Evolutionary conservation across 2,329 filamentous ascomycete species (phyloP).

Genomic region (Pseudovirgaria hyperparasitica): DNA sequence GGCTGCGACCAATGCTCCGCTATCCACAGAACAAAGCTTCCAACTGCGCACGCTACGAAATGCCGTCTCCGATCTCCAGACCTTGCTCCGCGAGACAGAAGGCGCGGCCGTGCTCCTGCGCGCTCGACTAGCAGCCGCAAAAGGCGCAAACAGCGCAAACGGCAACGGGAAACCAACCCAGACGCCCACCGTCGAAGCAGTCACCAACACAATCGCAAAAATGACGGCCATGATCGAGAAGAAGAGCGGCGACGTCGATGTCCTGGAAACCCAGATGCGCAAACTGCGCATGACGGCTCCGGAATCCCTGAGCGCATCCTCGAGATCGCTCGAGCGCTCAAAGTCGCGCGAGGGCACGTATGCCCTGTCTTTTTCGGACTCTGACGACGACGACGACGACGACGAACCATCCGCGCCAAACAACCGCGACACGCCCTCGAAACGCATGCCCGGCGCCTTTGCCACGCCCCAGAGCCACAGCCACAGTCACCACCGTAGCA

Average conservation of each 20-base stretch:
- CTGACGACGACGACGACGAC: constrained; percentile 17
- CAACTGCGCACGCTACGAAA: constrained; percentile 75
- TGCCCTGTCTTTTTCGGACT: constrained; percentile 14
- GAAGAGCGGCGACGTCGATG: constrained; percentile 79
- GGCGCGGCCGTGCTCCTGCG: constrained; percentile 67
- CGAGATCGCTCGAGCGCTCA: not conserved
- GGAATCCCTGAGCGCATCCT: too few relatives aligned
- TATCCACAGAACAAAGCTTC: constrained; percentile 72
- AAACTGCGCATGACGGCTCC: constrained; percentile 46
- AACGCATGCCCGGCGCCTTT: constrained; percentile 10
- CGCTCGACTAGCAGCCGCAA: constrained; percentile 54
- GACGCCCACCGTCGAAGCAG: constrained; percentile 78
- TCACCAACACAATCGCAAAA: constrained; percentile 80
- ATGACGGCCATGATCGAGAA: constrained; percentile 91
- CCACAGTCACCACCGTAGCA: constrained; percentile 3
- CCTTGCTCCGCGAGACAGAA: constrained; percentile 64
- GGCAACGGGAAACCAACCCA: constrained; percentile 18
- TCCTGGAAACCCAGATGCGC: constrained; percentile 77
- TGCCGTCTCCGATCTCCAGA: constrained; percentile 61
- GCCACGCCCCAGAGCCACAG: constrained; percentile 7
- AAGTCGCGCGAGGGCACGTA: constrained; percentile 6
- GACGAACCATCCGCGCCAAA: constrained; percentile 10
- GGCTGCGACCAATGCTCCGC: constrained; percentile 64
- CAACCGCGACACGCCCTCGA: constrained; percentile 12
- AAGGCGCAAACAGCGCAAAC: constrained; percentile 33